Evolutionary conservation across 192 early-diverging fungal species (phyloP).

Genomic region (Umbelopsis sp.): DNA sequence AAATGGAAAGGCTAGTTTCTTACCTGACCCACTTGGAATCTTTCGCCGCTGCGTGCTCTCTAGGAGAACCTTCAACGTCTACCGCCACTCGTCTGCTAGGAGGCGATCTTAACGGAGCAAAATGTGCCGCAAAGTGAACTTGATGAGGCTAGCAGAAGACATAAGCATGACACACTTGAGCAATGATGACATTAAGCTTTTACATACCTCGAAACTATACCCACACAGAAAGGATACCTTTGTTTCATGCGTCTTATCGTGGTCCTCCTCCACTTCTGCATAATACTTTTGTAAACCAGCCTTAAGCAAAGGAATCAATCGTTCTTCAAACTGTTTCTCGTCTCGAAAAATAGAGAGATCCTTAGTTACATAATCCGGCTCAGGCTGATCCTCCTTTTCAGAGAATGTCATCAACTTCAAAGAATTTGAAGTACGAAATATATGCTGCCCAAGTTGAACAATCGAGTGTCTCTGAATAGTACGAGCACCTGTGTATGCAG

Average conservation of each 20-base stretch:
- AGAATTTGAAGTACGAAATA: constrained; percentile 52
- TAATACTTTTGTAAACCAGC: constrained; percentile 53
- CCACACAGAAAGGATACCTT: constrained; percentile 62
- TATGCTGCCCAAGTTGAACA: constrained; percentile 59
- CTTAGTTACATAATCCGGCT: constrained; percentile 26
- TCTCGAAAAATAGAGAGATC: constrained; percentile 44
- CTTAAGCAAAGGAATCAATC: constrained; percentile 43
- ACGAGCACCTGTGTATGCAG: constrained; percentile 68
- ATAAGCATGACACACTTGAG: not conserved
- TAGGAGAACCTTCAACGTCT: constrained; percentile 53
- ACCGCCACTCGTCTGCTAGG: constrained; percentile 38
- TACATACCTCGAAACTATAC: constrained; percentile 53
- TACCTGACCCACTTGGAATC: constrained; percentile 76
- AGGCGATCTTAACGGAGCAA: constrained; percentile 31
- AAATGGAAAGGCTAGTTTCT: not conserved
- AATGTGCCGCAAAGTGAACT: constrained; percentile 41
- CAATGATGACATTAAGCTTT: not conserved
- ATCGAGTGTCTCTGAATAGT: constrained; percentile 55
- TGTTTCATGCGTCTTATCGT: constrained; percentile 39
- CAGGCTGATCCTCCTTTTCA: constrained; percentile 15
- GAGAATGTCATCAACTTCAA: constrained; percentile 50
- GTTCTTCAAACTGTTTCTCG: constrained; percentile 24
- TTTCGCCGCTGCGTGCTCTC: constrained; percentile 59
- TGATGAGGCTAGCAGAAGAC: constrained; percentile 26
- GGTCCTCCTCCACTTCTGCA: constrained; percentile 29